Evolutionary conservation across 805 yeast genomes (phyloP), one percentile per base, ranked within the genome.

Genomic region (Metschnikowia reukaufii): DNA sequence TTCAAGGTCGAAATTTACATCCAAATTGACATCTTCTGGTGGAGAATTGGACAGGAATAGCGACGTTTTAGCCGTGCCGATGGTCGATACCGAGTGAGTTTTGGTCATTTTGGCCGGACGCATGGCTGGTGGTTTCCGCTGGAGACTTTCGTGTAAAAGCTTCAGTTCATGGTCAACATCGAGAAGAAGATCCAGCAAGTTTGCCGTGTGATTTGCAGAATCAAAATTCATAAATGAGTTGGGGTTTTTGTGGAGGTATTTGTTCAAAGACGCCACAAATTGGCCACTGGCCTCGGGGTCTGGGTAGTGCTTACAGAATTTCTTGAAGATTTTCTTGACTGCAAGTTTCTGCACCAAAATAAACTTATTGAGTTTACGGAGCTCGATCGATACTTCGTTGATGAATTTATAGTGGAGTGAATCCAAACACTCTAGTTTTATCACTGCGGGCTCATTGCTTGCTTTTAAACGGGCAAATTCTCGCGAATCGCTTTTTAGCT

Each of bases 261-360:
- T 56, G 45, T 68, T 72, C 33, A 72, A 50, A 13, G 60, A 58
- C 13, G 56, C 84, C 3, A 69, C 54, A 41, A 72, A 63, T 23
- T 54, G 51, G 15, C 57, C 39, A 19, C 64, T 48, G 15, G 55
- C 42, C 3, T 48, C 56, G 29, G 54, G 47, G 48, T 65, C 61
- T 4, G 53, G 56, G 44, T 73, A 71, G 57, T 79, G 72, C 58
- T 79, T 79, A 39, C 70, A 40, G 49, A 78, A 84, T 61, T 88
- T 88, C 67, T 88, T 88, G 57, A 88, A 71, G 41, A 88, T 74
- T 66, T 88, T 88, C 51, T 83, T 74, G 40, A 86, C 73, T 5
- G 82, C 95, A 2, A 88, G 82, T 58, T 83, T 82, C 60, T 88
- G 96, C 6, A 87, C 76, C 18, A 83, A 67, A 13, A 86, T 78